A percentile compares a stretch with the other conserved stretches of the same genome.
These are phyloP conservation scores for Pyrus pyrifolia DNA, from an alignment of 306 rosid species.

Conservation along the genomic window DNA sequence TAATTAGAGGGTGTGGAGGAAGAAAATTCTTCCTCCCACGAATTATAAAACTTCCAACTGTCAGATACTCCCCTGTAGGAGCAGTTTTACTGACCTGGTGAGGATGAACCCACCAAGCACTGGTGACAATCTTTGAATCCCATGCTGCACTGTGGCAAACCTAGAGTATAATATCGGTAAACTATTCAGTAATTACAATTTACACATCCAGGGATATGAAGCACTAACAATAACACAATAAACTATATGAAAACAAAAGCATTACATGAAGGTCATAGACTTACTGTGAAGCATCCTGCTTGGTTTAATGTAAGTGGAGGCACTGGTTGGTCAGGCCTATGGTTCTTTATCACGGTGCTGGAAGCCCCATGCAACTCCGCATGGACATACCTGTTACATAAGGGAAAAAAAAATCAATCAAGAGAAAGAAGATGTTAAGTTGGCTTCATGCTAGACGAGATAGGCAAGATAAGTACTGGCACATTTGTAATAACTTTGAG, in stretches of 20 bases:
- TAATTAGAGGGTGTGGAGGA: slow-evolving; percentile 94
- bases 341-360: slow-evolving; percentile 85
- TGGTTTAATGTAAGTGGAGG: slow-evolving; percentile 92
- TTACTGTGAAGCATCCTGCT: slow-evolving; percentile 94
- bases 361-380: slow-evolving; percentile 99
- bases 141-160: slow-evolving; percentile 98
- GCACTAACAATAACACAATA: slow-evolving; percentile 20
- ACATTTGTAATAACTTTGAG: not conserved
- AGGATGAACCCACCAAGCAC: slow-evolving; percentile 99
- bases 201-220: slow-evolving; percentile 5
- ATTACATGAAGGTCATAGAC: slow-evolving; percentile 15
- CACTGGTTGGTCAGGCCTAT: slow-evolving; percentile 76
- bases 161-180: slow-evolving; percentile 35
- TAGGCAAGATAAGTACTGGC: not conserved
- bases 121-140: slow-evolving; percentile 98
- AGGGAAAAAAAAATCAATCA: slow-evolving; percentile 12
- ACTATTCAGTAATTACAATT: not conserved
- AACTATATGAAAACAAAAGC: slow-evolving; percentile 17
- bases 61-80: slow-evolving; percentile 97
- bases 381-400: slow-evolving; percentile 68
- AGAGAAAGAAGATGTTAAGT: slow-evolving; percentile 23
- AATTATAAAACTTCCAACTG: slow-evolving; percentile 97
- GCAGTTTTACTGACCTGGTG: slow-evolving; percentile 99
- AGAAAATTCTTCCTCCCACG: slow-evolving; percentile 95
- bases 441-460: slow-evolving; percentile 2